Evolutionary conservation across 2,329 filamentous ascomycete species (phyloP).

Genomic region (Triangularia verruculosa): DNA sequence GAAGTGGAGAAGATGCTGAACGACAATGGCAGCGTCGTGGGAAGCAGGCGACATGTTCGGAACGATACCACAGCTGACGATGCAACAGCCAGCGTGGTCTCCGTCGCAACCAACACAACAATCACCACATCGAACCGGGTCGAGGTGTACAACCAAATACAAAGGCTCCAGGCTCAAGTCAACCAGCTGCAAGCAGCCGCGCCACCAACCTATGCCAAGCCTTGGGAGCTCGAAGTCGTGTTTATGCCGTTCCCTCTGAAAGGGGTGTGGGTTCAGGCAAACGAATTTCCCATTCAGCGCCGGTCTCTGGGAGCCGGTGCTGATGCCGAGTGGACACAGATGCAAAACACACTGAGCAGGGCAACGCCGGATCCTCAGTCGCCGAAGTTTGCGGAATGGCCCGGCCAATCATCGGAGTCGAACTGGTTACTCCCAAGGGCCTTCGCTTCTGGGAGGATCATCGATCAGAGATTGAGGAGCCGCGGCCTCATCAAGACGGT

Average conservation of each 20-base stretch:
- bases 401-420: constrained; percentile 43
- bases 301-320: constrained; percentile 32
- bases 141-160: constrained; percentile 50
- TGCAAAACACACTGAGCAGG: constrained; percentile 47
- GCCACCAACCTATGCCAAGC: constrained; percentile 58
- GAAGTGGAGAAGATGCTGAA: constrained; percentile 56
- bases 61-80: constrained; percentile 40
- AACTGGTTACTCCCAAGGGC: constrained; percentile 68
- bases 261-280: constrained; percentile 51
- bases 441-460: constrained; percentile 58
- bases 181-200: constrained; percentile 54
- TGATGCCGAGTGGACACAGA: constrained; percentile 54
- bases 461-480: constrained; percentile 71
- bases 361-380: constrained; percentile 46
- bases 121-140: constrained; percentile 40
- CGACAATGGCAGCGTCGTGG: constrained; percentile 42
- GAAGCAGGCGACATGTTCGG: constrained; percentile 37
- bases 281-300: constrained; percentile 45
- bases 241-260: constrained; percentile 67
- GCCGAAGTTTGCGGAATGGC: constrained; percentile 48
- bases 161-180: constrained; percentile 49
- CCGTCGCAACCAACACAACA: constrained; percentile 43
- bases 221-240: constrained; percentile 75
- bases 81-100: constrained; percentile 45
- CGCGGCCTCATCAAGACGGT: constrained; percentile 68